phyloP scores from a whole-genome alignment of 1,139 yeast species.

The Nakaseomyces glabratus region DNA sequence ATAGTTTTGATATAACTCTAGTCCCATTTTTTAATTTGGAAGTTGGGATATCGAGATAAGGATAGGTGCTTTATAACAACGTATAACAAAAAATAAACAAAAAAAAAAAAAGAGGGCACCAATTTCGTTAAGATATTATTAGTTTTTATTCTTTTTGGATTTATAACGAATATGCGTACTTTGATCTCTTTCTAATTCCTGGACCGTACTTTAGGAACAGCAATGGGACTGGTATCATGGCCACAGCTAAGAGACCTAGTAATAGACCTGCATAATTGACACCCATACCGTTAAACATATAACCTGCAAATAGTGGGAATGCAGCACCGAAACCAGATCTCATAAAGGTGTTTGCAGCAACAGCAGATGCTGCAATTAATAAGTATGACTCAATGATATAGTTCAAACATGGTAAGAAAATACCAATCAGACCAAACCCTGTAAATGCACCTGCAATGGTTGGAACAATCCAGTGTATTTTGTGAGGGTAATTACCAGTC shows the following conservation, averaged over 20 bases:
- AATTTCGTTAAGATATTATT: too few species aligned
- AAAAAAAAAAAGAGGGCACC: too few species aligned
- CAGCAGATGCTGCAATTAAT: conserved; percentile 77
- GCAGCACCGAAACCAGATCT: conserved; percentile 59
- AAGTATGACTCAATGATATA: conserved; percentile 76
- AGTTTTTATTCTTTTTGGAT: too few species aligned
- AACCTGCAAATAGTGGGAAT: conserved; percentile 72
- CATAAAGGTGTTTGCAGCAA: conserved; percentile 77
- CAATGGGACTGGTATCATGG: conserved; percentile 60
- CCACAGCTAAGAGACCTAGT: conserved; percentile 56
- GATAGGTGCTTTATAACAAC: too few species aligned
- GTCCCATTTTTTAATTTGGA: too few species aligned
- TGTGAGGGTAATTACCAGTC: conserved; percentile 64
- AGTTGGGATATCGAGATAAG: too few species aligned
- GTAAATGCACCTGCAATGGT: conserved; percentile 60
- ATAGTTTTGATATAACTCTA: too few species aligned
- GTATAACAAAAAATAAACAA: too few species aligned
- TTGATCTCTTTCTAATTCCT: conserved; percentile 45
- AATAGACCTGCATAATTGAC: conserved; percentile 78
- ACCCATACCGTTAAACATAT: conserved; percentile 67
- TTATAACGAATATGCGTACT: conserved; percentile 39
- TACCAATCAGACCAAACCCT: conserved; percentile 66
- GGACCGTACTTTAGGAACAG: conserved; percentile 51
- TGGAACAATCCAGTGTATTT: conserved; percentile 81
- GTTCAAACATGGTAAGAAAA: conserved; percentile 69